Conservation (phyloP, 2,329 filamentous ascomycete genomes). For the Paecilomyces variotii region DNA sequence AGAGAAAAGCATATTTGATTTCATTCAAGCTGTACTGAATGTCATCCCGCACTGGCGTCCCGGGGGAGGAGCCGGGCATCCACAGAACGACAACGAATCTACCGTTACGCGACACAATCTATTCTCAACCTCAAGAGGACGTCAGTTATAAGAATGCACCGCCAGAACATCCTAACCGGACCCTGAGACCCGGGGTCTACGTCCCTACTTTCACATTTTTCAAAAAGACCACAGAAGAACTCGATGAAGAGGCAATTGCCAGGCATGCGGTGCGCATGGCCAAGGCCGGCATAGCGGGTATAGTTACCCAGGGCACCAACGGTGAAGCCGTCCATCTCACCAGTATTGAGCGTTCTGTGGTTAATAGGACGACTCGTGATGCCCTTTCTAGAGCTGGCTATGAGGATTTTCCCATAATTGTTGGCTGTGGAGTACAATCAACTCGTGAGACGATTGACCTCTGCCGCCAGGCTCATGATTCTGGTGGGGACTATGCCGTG, state of each 20-base stretch:
- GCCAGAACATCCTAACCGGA: not conserved
- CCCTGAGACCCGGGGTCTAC: slow-evolving; percentile 45
- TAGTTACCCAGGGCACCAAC: slow-evolving; percentile 65
- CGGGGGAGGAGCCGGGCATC: not conserved
- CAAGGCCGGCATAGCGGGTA: slow-evolving; percentile 55
- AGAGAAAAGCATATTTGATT: not conserved
- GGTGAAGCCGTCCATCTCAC: slow-evolving; percentile 65
- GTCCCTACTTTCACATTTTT: slow-evolving; percentile 64
- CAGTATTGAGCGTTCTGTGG: slow-evolving; percentile 50
- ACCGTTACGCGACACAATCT: not conserved
- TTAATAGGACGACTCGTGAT: slow-evolving; percentile 56
- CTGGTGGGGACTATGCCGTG: slow-evolving; percentile 62
- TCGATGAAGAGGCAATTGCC: slow-evolving; percentile 53
- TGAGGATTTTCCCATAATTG: slow-evolving; percentile 56
- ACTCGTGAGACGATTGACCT: slow-evolving; percentile 58
- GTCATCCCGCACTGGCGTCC: not conserved
- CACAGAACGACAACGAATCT: not conserved
- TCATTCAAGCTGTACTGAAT: not conserved
- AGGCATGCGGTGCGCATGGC: slow-evolving; percentile 54
- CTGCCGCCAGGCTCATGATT: slow-evolving; percentile 56
- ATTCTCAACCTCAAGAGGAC: not conserved
- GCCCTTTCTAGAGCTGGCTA: slow-evolving; percentile 56
- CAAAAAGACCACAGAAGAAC: slow-evolving; percentile 50
- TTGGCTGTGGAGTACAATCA: slow-evolving; percentile 61
- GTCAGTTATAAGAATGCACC: not conserved